These are phyloP conservation scores for Clavispora fructus DNA, from an alignment of 805 yeast genomes.

Conservation along the genomic window DNA sequence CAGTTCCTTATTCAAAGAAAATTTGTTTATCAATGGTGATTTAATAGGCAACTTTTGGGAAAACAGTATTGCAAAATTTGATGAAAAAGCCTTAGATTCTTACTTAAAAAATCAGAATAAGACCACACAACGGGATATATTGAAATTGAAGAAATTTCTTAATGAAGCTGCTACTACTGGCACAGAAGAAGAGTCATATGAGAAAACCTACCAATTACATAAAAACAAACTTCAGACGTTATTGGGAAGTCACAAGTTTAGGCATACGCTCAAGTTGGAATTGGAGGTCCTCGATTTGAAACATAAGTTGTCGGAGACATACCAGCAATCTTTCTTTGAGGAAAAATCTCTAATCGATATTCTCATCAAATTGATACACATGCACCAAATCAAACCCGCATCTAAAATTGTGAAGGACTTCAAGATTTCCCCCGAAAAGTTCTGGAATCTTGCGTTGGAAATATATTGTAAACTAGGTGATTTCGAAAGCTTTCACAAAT, in stretches of 20 bases:
- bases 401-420: conserved; percentile 46
- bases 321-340: conserved; percentile 23
- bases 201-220: conserved; percentile 19
- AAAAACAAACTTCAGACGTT: conserved; percentile 18
- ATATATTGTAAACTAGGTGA: conserved; percentile 42
- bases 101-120: conserved; percentile 30
- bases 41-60: conserved; percentile 36
- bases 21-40: conserved; percentile 30
- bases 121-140: conserved; percentile 14
- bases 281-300: conserved; percentile 28
- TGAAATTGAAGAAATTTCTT: conserved; percentile 15
- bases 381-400: conserved; percentile 49
- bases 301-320: conserved; percentile 29
- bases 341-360: conserved; percentile 24
- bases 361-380: conserved; percentile 21
- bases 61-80: conserved; percentile 22
- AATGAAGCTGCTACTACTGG: conserved; percentile 9
- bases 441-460: conserved; percentile 49
- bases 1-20: conserved; percentile 11
- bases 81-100: conserved; percentile 19
- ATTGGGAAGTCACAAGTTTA: conserved; percentile 13
- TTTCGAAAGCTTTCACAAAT: conserved; percentile 48
- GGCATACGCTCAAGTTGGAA: conserved; percentile 23
- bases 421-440: conserved; percentile 52
- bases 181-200: conserved; percentile 7